Conservation (phyloP, 2,329 filamentous ascomycete genomes). For the Ascochyta clinopodiicola region DNA sequence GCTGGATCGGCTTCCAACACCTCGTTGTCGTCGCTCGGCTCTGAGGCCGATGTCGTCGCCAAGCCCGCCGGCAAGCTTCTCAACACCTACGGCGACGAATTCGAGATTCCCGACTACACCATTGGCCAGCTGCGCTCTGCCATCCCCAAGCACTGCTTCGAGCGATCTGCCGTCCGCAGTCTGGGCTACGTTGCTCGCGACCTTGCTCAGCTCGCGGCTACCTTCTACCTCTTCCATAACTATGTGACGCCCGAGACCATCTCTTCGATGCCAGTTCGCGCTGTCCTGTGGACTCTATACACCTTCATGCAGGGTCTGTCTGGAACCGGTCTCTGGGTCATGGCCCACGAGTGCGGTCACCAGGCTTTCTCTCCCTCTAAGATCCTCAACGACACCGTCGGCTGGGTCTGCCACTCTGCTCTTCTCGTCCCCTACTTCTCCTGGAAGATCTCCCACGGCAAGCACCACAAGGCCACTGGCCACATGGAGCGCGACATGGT, state of each 20-base stretch:
- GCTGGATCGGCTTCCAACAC: conserved; percentile 78
- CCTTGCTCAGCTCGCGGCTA: conserved; percentile 71
- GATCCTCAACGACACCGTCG: conserved; percentile 86
- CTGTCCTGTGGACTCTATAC: conserved; percentile 69
- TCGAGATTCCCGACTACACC: conserved; percentile 91
- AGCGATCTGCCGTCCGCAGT: conserved; percentile 79
- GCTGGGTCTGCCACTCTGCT: conserved; percentile 87
- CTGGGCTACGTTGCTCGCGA: conserved; percentile 87
- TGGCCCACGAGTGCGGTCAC: conserved; percentile 98
- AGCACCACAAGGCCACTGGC: conserved; percentile 99
- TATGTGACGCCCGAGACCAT: conserved; percentile 86
- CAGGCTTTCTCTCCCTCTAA: conserved; percentile 95
- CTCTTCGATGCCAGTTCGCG: conserved; percentile 71
- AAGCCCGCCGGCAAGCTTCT: conserved; percentile 69
- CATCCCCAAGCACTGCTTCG: conserved; percentile 96
- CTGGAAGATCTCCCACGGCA: conserved; percentile 99
- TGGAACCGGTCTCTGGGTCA: conserved; percentile 91
- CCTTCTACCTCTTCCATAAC: conserved; percentile 88
- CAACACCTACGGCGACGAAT: conserved; percentile 94
- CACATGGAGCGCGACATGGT: conserved; percentile 99
- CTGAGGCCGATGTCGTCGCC: conserved; percentile 60
- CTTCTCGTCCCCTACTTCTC: conserved; percentile 97
- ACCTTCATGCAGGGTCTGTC: conserved; percentile 90
- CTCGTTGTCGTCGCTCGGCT: conserved; percentile 88
- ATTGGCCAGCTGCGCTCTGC: conserved; percentile 98